Evolutionary conservation across 495 filamentous ascomycete genomes (phyloP).

Genomic region (Penicillium cataractarum): DNA sequence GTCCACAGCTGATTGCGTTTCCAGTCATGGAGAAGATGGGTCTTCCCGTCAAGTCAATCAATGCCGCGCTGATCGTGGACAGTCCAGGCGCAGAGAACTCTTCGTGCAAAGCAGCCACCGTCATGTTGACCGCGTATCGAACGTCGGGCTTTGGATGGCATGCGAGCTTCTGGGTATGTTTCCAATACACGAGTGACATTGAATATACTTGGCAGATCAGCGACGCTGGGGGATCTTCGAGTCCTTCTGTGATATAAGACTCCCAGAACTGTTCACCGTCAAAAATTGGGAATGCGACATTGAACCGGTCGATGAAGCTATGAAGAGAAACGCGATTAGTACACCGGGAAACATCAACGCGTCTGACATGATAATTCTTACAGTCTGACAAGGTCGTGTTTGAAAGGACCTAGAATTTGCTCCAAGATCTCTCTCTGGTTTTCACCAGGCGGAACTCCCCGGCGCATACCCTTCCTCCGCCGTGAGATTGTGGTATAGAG

Average conservation of each 20-base stretch:
- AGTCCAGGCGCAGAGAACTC: slow-evolving; percentile 55
- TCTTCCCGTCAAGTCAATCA: slow-evolving; percentile 54
- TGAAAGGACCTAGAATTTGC: slow-evolving; percentile 56
- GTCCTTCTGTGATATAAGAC: slow-evolving; percentile 43
- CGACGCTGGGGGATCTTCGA: slow-evolving; percentile 51
- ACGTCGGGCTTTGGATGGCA: slow-evolving; percentile 53
- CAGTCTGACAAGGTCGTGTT: slow-evolving; percentile 54
- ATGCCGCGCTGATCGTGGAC: slow-evolving; percentile 51
- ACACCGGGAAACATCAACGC: neutral
- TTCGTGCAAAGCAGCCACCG: slow-evolving; percentile 54
- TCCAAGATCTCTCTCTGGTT: slow-evolving; percentile 58
- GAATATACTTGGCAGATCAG: slow-evolving; percentile 59
- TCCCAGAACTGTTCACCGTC: slow-evolving; percentile 54
- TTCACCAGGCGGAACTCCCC: slow-evolving; percentile 52
- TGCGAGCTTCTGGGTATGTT: slow-evolving; percentile 46
- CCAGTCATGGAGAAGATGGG: slow-evolving; percentile 58
- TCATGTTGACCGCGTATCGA: slow-evolving; percentile 56
- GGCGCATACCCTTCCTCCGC: slow-evolving; percentile 49
- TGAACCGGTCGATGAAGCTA: slow-evolving; percentile 55
- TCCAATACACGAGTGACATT: slow-evolving; percentile 56
- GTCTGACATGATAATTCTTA: slow-evolving; percentile 25
- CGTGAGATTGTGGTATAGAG: slow-evolving; percentile 53
- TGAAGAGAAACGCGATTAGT: slow-evolving; percentile 14
- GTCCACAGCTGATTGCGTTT: slow-evolving; percentile 55
- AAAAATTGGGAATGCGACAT: slow-evolving; percentile 57